These are phyloP conservation scores for Plasmodium adleri DNA, from an alignment of 169 alveolate species.

Conservation along the genomic window DNA sequence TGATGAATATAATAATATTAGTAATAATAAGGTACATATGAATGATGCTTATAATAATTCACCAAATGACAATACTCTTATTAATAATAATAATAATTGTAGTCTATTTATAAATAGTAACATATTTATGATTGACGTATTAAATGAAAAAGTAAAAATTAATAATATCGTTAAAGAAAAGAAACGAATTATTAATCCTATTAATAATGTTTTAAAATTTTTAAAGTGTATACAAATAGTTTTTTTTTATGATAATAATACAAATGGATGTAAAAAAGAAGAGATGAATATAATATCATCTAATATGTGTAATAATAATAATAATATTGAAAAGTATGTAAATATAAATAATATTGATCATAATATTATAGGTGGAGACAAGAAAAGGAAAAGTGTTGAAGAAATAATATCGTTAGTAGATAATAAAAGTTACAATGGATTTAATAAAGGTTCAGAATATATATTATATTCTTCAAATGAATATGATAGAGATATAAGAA, in stretches of 20 bases:
- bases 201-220: conserved; percentile 41
- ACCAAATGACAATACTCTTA: background rate
- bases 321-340: background rate
- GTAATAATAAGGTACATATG: conserved; percentile 35
- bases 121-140: conserved; percentile 58
- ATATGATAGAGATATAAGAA: background rate
- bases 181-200: conserved; percentile 33
- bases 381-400: background rate
- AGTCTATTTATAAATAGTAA: conserved; percentile 18
- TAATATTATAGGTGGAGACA: background rate
- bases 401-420: background rate
- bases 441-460: background rate
- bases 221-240: conserved; percentile 50
- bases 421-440: background rate
- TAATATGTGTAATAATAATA: background rate
- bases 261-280: background rate
- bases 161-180: conserved; percentile 19
- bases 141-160: conserved; percentile 34
- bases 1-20: background rate
- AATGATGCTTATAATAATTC: conserved; percentile 24
- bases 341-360: background rate
- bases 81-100: background rate
- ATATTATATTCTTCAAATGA: background rate
- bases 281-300: conserved; percentile 1
- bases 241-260: conserved; percentile 22